Conservation (phyloP, 2,329 filamentous ascomycete species). For the Cercospora sp. region DNA sequence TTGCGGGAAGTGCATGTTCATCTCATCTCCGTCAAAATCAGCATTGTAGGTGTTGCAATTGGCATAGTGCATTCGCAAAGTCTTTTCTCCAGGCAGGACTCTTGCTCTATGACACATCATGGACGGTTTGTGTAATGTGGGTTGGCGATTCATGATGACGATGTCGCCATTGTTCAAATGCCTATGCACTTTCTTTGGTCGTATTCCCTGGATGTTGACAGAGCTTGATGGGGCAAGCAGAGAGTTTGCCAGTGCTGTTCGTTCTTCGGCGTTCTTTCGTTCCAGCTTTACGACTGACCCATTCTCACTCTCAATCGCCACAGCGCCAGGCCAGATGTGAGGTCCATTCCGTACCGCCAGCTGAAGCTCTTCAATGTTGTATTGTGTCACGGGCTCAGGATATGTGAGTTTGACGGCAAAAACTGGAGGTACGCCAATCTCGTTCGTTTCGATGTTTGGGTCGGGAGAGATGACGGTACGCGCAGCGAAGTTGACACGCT, state of each 20-base stretch:
- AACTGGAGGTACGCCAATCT: constrained; percentile 97
- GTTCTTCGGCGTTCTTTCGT: constrained; percentile 84
- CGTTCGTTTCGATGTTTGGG: constrained; percentile 97
- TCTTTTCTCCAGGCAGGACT: constrained; percentile 91
- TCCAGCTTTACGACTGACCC: constrained; percentile 86
- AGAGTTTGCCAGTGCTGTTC: constrained; percentile 87
- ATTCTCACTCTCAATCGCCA: constrained; percentile 93
- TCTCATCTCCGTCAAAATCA: constrained; percentile 98
- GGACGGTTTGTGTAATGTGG: constrained; percentile 95
- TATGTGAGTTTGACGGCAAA: constrained; percentile 96
- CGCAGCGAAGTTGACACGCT: constrained; percentile 97
- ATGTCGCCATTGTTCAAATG: constrained; percentile 96
- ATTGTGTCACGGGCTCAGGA: constrained; percentile 93
- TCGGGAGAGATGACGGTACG: constrained; percentile 97
- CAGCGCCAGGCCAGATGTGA: constrained; percentile 89
- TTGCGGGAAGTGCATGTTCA: constrained; percentile 99
- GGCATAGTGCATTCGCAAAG: constrained; percentile 98
- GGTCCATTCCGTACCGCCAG: constrained; percentile 94
- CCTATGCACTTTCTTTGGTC: constrained; percentile 94
- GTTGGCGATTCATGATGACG: constrained; percentile 97
- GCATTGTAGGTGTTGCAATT: constrained; percentile 99
- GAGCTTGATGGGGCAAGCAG: constrained; percentile 80
- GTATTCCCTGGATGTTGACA: constrained; percentile 66
- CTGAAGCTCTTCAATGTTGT: constrained; percentile 95
- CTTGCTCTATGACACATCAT: constrained; percentile 97